Evolutionary conservation across 306 rosid genomes (phyloP).

Genomic region (Carpinus fangiana): DNA sequence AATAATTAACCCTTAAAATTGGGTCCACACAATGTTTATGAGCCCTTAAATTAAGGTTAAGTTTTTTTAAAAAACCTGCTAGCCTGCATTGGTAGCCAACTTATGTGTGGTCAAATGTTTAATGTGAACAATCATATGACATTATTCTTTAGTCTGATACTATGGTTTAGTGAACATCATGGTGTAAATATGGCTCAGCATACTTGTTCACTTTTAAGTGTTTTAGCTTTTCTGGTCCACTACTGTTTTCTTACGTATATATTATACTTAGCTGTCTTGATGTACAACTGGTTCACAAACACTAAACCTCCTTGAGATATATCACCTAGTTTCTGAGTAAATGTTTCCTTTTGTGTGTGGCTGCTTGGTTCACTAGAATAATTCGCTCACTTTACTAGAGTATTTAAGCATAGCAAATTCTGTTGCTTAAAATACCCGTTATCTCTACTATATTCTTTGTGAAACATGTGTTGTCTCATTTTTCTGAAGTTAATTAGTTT

Average conservation of each 20-base stretch:
- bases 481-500: not conserved
- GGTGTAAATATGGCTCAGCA: not conserved
- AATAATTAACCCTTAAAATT: not conserved
- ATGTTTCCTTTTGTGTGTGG: not conserved
- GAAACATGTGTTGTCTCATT: conserved; percentile 24
- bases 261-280: not conserved
- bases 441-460: not conserved
- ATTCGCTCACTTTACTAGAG: not conserved
- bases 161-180: not conserved
- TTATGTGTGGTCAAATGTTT: not conserved
- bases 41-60: not conserved
- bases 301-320: not conserved
- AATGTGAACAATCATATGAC: not conserved
- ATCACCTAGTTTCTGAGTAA: not conserved
- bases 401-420: not conserved
- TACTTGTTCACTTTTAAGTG: not conserved
- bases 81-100: not conserved
- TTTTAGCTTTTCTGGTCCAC: not conserved
- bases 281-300: not conserved
- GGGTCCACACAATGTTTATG: not conserved
- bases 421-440: not conserved
- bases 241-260: not conserved
- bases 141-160: not conserved
- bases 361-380: not conserved
- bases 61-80: not conserved